Conservation (phyloP, 2,329 filamentous ascomycete genomes). For the Aspergillus quadrilineatus region DNA sequence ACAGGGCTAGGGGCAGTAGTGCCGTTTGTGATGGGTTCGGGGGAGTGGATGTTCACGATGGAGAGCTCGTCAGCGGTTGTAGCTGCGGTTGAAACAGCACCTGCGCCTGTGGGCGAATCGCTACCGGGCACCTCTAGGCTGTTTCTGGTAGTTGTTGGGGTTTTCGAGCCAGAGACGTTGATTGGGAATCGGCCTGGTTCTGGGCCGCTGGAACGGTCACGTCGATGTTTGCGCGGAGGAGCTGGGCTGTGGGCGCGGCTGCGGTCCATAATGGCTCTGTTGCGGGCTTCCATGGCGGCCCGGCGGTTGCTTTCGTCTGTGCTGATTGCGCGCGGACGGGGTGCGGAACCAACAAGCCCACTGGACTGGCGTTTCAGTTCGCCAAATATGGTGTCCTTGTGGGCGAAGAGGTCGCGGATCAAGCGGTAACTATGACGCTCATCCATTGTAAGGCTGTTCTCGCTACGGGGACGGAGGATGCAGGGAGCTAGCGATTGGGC, state of each 20-base stretch:
- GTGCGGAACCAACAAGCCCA: constrained; percentile 52
- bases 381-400: constrained; percentile 94
- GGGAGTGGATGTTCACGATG: constrained; percentile 24
- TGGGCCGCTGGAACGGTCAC: constrained; percentile 71
- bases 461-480: constrained; percentile 79
- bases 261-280: constrained; percentile 71
- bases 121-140: constrained; percentile 79
- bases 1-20: constrained; percentile 5
- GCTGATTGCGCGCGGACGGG: constrained; percentile 79
- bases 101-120: constrained; percentile 41
- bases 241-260: constrained; percentile 71
- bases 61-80: constrained; percentile 25
- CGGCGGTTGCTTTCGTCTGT: constrained; percentile 95
- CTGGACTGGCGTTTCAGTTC: constrained; percentile 77
- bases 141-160: constrained; percentile 53
- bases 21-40: constrained; percentile 46
- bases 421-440: constrained; percentile 91
- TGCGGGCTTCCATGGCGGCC: constrained; percentile 89
- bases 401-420: constrained; percentile 83
- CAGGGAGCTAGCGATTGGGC: constrained; percentile 77
- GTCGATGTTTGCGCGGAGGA: constrained; percentile 60
- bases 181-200: constrained; percentile 87
- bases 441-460: constrained; percentile 90
- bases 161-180: constrained; percentile 58
- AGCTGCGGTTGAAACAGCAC: too few species aligned